These are phyloP conservation scores for Vanilla planifolia DNA, from an alignment of 106 monocot species.

Conservation along the genomic window DNA sequence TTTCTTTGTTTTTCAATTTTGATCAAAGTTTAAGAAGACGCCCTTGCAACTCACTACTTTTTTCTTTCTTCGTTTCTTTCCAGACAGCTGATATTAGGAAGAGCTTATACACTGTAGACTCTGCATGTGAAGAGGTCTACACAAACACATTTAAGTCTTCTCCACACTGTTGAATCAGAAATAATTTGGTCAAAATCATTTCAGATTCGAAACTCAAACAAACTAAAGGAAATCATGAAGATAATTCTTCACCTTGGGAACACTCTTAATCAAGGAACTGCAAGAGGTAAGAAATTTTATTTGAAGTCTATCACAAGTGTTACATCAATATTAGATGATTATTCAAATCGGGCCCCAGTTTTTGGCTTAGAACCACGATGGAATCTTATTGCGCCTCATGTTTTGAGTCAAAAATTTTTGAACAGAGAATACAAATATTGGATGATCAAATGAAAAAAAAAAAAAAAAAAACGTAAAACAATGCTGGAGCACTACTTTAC, in stretches of 20 bases:
- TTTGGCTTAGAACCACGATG: too few species aligned
- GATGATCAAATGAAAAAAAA: too few species aligned
- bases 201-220: slow-evolving; percentile 77
- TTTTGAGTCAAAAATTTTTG: too few species aligned
- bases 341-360: too few species aligned
- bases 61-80: slow-evolving; percentile 9
- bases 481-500: too few species aligned
- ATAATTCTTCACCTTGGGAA: slow-evolving; percentile 86
- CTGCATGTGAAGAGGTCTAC: slow-evolving; percentile 73
- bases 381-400: too few species aligned
- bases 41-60: neutral
- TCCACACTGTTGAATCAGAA: neutral
- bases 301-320: too few species aligned
- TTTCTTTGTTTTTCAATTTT: neutral
- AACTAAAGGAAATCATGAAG: slow-evolving; percentile 93
- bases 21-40: neutral
- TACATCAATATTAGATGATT: too few species aligned
- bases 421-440: too few species aligned
- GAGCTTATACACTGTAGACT: slow-evolving; percentile 46
- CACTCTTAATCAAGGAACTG: slow-evolving; percentile 89
- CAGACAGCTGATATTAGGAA: slow-evolving; percentile 75
- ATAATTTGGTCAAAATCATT: neutral
- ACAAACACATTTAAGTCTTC: too few species aligned
- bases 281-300: slow-evolving; percentile 82
- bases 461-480: too few species aligned